phyloP scores from a whole-genome alignment of 176 grass and related monocot species.

The Cymbopogon citratus region DNA sequence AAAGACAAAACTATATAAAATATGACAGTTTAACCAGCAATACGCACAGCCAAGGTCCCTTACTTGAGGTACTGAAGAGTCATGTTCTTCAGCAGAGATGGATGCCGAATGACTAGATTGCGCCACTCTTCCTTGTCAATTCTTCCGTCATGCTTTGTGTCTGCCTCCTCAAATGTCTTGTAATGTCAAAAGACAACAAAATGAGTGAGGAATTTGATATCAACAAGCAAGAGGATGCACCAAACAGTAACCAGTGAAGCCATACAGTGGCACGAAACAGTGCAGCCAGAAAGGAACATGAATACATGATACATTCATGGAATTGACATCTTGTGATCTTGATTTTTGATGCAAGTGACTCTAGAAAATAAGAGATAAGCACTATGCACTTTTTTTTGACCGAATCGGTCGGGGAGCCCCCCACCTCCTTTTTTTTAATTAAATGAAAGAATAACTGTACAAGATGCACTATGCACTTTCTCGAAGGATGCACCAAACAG shows the following conservation, averaged over 20 bases:
- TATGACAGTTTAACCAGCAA: neutral
- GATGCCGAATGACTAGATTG: constrained; percentile 47
- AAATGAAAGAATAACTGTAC: too few relatives aligned
- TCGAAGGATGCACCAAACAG: neutral
- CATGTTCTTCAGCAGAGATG: constrained; percentile 62
- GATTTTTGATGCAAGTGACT: neutral
- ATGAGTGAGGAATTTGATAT: neutral
- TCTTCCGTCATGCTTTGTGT: constrained; percentile 63
- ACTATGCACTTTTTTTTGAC: too few relatives aligned
- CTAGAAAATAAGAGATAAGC: neutral
- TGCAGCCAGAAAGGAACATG: neutral
- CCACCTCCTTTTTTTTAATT: too few relatives aligned
- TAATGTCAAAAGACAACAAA: constrained; percentile 14
- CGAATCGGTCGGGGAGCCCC: too few relatives aligned
- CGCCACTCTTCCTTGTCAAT: constrained; percentile 70
- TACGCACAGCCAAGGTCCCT: neutral
- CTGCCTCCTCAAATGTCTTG: constrained; percentile 61
- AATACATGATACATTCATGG: neutral
- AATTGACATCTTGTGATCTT: neutral
- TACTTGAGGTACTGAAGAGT: constrained; percentile 60
- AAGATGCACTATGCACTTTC: too few relatives aligned
- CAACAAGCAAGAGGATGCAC: neutral
- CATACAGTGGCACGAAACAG: neutral
- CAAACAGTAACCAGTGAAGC: neutral
- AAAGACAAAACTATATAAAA: too few relatives aligned